These are phyloP conservation scores for Vitis amurensis DNA, from an alignment of 164 flowering plant genomes.

Conservation along the genomic window DNA sequence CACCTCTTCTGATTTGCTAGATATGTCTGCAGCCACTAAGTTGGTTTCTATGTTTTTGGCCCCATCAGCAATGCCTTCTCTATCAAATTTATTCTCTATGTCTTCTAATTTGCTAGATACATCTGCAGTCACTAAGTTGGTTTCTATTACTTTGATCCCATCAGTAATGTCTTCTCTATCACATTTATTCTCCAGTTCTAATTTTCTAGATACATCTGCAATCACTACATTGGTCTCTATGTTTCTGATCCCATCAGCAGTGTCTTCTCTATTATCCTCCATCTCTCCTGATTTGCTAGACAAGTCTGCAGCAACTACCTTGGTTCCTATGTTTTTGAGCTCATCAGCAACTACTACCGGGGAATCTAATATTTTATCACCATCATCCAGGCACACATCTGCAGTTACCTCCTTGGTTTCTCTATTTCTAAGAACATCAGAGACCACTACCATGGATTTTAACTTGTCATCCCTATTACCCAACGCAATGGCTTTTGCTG, in stretches of 20 bases:
- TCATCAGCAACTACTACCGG: constrained; percentile 15
- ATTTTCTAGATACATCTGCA: constrained; percentile 17
- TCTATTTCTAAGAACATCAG: constrained; percentile 19
- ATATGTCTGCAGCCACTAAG: constrained; percentile 17
- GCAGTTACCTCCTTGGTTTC: constrained; percentile 29
- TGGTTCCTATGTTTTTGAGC: constrained; percentile 16
- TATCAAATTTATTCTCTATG: constrained; percentile 24
- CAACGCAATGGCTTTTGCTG: constrained; percentile 36
- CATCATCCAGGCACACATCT: constrained; percentile 19
- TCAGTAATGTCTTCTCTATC: constrained; percentile 21
- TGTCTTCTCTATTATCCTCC: constrained; percentile 28
- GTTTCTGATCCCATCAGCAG: background rate
- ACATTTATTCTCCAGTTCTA: constrained; percentile 27
- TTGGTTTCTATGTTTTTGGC: constrained; percentile 11
- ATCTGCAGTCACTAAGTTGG: constrained; percentile 21
- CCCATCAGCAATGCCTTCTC: constrained; percentile 18
- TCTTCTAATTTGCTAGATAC: constrained; percentile 22
- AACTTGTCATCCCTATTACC: constrained; percentile 33
- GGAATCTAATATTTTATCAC: constrained; percentile 21
- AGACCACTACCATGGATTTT: constrained; percentile 6
- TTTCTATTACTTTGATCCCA: background rate
- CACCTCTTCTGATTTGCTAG: constrained; percentile 24
- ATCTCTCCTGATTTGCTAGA: constrained; percentile 25
- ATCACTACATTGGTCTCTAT: constrained; percentile 17
- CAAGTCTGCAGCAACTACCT: constrained; percentile 18